Base-by-base conservation (phyloP, 2,329 filamentous ascomycete species). In the Septoria petroselini region DNA sequence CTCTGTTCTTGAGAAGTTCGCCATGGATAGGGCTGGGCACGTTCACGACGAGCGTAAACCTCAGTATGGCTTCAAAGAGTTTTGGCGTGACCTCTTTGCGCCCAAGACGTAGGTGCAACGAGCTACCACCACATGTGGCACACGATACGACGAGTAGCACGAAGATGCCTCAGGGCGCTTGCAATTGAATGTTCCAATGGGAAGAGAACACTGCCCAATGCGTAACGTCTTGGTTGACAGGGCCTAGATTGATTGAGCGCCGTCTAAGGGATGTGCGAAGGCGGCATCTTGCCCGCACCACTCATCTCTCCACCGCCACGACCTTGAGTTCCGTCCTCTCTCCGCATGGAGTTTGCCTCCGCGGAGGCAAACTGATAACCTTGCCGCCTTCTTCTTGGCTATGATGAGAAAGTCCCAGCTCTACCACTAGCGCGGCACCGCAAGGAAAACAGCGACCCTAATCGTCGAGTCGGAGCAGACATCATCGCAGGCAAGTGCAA, bases 1-100 rank as follows among this genome's bases (percentile, higher is more conserved):
- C 3, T 76, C 80, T 1, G 70, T 91, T 1, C 64, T 91, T 57
- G 82, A 83, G 25, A 77, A 77, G 15, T 76, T 94, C 25, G 74
- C 73, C 2, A 72, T 75, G 40, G 71, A 70, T 54, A 30, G 73
- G 11, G 76, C 76, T 12, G 79, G 77, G 8, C 78, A 76, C 42
- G 79, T 95, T 6, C 80, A 88, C 62, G 91, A 96, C 62, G 86
- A 86, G 51, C 79, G 79, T 53, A 78, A 79, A 48, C 82, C 84
- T 46, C 81, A 86, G 48, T 97, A 96, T 71, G 91, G 93, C 5
- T 82, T 96, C 55, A 86, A 80, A 65, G 83, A 97, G 68, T 87
- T 95, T 71, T 96, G 89, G 90, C 81, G 80, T 61, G 91, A 97
- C 70, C 65, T 95, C 8, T 95, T 81, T 62, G 61, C 64, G 62